A percentile compares a stretch with the other conserved stretches of the same genome.
Evolutionary conservation across 208 protist genomes (phyloP).

Genomic region (Eutreptiella sp.): DNA sequence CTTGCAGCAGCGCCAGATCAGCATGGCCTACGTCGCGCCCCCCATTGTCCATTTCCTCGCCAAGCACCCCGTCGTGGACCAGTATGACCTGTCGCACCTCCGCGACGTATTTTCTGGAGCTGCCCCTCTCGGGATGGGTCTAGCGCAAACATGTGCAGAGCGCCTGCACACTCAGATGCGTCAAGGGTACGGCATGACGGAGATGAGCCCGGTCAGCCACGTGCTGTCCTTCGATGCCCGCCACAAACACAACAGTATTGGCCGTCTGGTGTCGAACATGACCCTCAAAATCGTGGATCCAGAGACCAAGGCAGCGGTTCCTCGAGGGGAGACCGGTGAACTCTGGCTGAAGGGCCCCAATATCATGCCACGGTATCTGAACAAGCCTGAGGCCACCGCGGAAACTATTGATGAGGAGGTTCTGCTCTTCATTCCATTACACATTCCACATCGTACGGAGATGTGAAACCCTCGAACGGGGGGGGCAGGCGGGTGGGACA

Average conservation of each 20-base stretch:
- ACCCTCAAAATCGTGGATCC: no score
- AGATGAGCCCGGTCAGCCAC: slow-evolving; percentile 58
- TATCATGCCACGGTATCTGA: slow-evolving; percentile 67
- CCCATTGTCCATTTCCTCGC: slow-evolving; percentile 61
- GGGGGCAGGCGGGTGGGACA: no score
- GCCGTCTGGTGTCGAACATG: no score
- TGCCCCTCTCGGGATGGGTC: slow-evolving; percentile 45
- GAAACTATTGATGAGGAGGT: no score
- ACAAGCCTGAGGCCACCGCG: no score
- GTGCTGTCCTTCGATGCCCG: no score
- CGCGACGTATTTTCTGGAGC: slow-evolving; percentile 43
- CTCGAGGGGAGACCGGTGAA: slow-evolving; percentile 46
- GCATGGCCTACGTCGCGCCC: slow-evolving; percentile 54
- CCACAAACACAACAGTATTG: no score
- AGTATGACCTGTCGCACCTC: slow-evolving; percentile 46
- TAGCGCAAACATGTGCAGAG: no score
- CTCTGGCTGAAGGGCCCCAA: slow-evolving; percentile 58
- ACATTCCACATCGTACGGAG: no score
- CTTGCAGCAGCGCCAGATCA: slow-evolving; percentile 50
- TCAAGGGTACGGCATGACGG: slow-evolving; percentile 71
- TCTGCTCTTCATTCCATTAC: no score
- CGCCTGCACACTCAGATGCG: slow-evolving; percentile 33
- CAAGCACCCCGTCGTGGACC: slow-evolving; percentile 48
- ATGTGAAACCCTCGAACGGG: no score
- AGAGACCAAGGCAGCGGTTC: slow-evolving; percentile 29